Percentiles rank a stretch among this genome's conserved stretches.
Evolutionary conservation across 768 basidiomycete genomes (phyloP).

Genomic region (Amanita thiersii): DNA sequence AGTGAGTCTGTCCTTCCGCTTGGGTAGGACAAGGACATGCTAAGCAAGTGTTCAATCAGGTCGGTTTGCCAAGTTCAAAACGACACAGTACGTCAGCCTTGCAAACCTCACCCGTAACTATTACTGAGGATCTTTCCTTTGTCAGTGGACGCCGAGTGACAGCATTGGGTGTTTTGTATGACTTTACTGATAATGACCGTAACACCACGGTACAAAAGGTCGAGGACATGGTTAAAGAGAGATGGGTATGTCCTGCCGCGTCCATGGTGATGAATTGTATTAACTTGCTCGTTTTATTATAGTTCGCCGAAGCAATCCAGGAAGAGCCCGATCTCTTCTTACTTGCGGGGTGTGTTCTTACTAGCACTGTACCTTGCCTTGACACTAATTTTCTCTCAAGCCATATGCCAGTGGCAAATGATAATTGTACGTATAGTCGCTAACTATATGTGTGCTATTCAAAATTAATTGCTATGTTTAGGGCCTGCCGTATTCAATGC

Average conservation of each 20-base stretch:
- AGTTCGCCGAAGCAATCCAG: slow-evolving; percentile 73
- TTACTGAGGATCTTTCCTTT: neutral
- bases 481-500: slow-evolving; percentile 71
- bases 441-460: no score
- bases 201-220: slow-evolving; percentile 75
- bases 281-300: neutral
- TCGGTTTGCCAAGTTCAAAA: slow-evolving; percentile 67
- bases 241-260: slow-evolving; percentile 44
- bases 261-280: neutral
- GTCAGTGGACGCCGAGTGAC: slow-evolving; percentile 62
- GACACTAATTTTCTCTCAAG: slow-evolving; percentile 23
- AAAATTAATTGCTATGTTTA: slow-evolving; percentile 14
- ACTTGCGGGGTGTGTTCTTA: slow-evolving; percentile 47
- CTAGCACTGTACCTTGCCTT: neutral
- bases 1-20: no score
- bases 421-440: slow-evolving; percentile 46
- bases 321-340: slow-evolving; percentile 82
- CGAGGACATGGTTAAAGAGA: slow-evolving; percentile 67
- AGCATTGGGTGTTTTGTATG: slow-evolving; percentile 69
- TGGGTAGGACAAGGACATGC: no score
- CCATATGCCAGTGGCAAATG: slow-evolving; percentile 74
- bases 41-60: slow-evolving; percentile 27
- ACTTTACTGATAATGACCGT: slow-evolving; percentile 63
- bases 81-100: slow-evolving; percentile 43
- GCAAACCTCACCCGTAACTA: neutral